These are phyloP conservation scores for Solanum pimpinellifolium DNA, from an alignment of 257 asterid genomes.

Conservation along the genomic window DNA sequence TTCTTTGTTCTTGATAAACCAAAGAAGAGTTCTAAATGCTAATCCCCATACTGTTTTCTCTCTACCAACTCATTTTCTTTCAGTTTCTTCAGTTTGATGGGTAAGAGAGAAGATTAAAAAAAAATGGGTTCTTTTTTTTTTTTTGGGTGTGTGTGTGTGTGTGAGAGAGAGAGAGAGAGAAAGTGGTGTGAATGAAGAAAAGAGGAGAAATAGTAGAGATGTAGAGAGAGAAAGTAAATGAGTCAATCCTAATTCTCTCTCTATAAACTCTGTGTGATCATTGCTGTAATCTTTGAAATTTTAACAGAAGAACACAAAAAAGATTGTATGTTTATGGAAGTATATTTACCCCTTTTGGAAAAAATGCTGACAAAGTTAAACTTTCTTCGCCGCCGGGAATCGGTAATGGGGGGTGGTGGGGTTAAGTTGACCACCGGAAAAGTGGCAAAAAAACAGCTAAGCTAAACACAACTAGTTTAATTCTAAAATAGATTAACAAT, in stretches of 20 bases:
- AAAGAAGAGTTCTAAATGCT: background rate
- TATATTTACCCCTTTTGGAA: background rate
- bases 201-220: background rate
- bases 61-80: slow-evolving; percentile 14
- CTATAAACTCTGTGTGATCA: background rate
- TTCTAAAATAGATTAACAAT: background rate
- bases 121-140: background rate
- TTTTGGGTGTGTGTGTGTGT: background rate
- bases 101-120: slow-evolving; percentile 18
- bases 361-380: background rate
- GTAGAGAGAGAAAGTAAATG: slow-evolving; percentile 16
- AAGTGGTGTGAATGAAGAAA: background rate
- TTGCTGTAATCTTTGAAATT: background rate
- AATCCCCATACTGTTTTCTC: background rate
- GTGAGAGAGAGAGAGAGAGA: slow-evolving; percentile 4
- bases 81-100: slow-evolving; percentile 39
- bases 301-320: background rate
- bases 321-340: background rate
- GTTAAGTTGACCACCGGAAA: background rate
- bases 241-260: slow-evolving; percentile 1
- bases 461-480: background rate
- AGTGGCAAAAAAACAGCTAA: slow-evolving; percentile 14
- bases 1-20: slow-evolving; percentile 5
- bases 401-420: background rate
- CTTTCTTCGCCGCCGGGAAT: background rate